Percentiles rank a stretch among this genome's conserved stretches.
Conservation (phyloP, 176 grass and related monocot species). For the Alopecurus myosuroides region DNA sequence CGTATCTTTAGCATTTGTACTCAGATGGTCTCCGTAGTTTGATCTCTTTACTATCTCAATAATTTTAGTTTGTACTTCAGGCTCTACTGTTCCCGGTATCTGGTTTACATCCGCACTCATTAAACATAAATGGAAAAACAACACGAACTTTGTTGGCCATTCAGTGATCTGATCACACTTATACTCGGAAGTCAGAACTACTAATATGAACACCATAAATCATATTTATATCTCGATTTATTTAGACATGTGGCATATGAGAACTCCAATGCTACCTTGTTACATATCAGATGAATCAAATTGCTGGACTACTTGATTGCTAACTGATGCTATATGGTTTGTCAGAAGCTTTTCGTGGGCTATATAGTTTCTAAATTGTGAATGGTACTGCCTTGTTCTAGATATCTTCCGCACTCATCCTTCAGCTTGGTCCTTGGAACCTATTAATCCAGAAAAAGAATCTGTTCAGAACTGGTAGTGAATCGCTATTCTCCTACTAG, state of each 20-base stretch:
- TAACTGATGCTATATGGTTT: background rate
- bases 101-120: conserved; percentile 6
- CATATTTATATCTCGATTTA: background rate
- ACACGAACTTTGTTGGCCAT: background rate
- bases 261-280: background rate
- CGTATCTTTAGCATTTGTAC: background rate
- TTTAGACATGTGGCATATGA: background rate
- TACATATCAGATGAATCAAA: conserved; percentile 14
- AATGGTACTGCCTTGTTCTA: conserved; percentile 11
- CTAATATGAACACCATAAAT: conserved; percentile 12
- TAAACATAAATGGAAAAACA: background rate
- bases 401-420: conserved; percentile 7
- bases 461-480: conserved; percentile 3
- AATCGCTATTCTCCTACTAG: conserved; percentile 12
- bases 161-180: background rate
- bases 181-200: background rate
- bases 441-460: conserved; percentile 33
- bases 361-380: conserved; percentile 9
- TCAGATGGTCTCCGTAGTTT: background rate
- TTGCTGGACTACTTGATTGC: conserved; percentile 13
- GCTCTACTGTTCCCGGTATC: background rate
- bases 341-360: conserved; percentile 12
- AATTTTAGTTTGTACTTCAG: background rate
- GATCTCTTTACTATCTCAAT: background rate
- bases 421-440: conserved; percentile 56